Evolutionary conservation across 202 grass and related monocot genomes (phyloP), one percentile per base, ranked within the genome.

Genomic region (Brachypodium distachyon): DNA sequence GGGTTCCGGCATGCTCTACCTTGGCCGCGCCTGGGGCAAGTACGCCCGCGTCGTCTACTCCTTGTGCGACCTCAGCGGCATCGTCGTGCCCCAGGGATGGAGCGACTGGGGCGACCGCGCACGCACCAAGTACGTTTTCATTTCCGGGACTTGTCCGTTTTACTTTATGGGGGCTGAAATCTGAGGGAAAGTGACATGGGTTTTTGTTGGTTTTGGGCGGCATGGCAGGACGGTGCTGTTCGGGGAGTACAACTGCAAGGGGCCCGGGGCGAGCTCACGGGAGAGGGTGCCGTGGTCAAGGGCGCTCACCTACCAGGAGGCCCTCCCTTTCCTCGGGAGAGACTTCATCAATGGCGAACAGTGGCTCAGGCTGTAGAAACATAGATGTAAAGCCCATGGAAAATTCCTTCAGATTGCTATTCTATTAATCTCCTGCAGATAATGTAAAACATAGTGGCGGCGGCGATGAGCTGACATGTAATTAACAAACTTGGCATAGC

Each of bases 11-110:
- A 87, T 85, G 79, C 46, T 95, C 13, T 95, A 92, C 78, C 74
- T 95, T 59, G 96, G 96, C 26, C 69, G 96, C 47, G 91, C 96
- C 6, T 98, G 96, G 96, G 96, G 96, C 6, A 71, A 61, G 39
- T 99, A 90, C 80, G 80, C 92, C 25, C 73, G 85, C 36, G 89
- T 99, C 0, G 87, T 99, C 6, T 99, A 99, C 57, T 81, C 96
- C 67, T 87, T 69, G 79, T 88, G 96, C 70, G 79, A 88, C 63
- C 77, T 99, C 63, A 82, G 93, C 39, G 75, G 87, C 52, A 95
- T 95, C 63, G 79, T 99, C 38, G 64, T 88, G 22, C 96, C 96
- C 12, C 87, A 93, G 71, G 85, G 92, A 11, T 99, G 96, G 96
- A 92, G 78, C 77, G 96, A 99, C 72, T 99, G 89, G 91, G 89